These are phyloP conservation scores for Entomortierella chlamydospora DNA, from an alignment of 192 early-diverging fungal species.

Conservation along the genomic window DNA sequence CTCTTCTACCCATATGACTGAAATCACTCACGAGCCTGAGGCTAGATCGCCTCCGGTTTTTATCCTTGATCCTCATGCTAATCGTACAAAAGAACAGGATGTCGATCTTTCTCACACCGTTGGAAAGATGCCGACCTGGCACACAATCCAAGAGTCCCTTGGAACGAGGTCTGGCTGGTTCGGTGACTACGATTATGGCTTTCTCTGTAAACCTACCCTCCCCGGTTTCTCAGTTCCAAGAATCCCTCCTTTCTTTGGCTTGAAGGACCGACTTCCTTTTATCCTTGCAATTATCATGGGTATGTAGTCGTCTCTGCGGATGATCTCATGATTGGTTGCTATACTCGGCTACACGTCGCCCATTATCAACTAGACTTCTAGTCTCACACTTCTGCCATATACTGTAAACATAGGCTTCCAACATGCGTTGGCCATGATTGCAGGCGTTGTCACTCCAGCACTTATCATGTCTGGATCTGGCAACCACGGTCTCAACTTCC, in stretches of 20 bases:
- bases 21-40: slow-evolving; percentile 40
- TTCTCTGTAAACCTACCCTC: slow-evolving; percentile 57
- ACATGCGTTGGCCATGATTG: slow-evolving; percentile 53
- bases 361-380: too few relatives aligned
- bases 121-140: slow-evolving; percentile 37
- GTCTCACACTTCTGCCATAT: too few relatives aligned
- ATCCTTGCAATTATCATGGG: slow-evolving; percentile 59
- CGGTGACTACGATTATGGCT: slow-evolving; percentile 63
- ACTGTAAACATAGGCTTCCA: slow-evolving; percentile 30
- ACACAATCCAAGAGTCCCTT: slow-evolving; percentile 31
- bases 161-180: slow-evolving; percentile 55
- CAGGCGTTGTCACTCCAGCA: slow-evolving; percentile 47
- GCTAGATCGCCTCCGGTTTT: slow-evolving; percentile 21
- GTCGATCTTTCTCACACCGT: slow-evolving; percentile 49
- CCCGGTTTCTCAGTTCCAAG: slow-evolving; percentile 44
- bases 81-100: slow-evolving; percentile 44
- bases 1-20: slow-evolving; percentile 10
- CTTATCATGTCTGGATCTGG: slow-evolving; percentile 49
- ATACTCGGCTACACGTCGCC: too few relatives aligned
- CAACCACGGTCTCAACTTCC: slow-evolving; percentile 34
- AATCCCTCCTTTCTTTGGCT: slow-evolving; percentile 61
- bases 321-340: too few relatives aligned
- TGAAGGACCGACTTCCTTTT: slow-evolving; percentile 53
- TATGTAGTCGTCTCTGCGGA: slow-evolving; percentile 1
- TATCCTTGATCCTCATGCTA: slow-evolving; percentile 49